Percentiles rank a stretch among this genome's conserved stretches.
Conservation (phyloP, 306 rosid genomes). For the Sicyos edulis region DNA sequence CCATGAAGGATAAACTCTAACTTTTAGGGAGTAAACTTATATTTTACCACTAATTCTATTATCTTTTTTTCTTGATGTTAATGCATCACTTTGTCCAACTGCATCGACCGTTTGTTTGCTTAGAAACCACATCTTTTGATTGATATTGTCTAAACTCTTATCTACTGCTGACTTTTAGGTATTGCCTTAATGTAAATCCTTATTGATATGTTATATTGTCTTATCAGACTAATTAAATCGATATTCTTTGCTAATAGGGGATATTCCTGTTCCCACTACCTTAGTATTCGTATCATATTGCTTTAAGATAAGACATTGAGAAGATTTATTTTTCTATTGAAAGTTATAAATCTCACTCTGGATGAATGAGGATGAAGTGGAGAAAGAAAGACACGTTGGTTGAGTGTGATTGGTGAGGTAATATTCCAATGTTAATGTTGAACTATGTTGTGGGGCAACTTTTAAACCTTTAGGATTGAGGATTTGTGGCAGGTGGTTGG, state of each 20-base stretch:
- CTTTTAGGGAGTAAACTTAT: too few species aligned
- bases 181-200: background rate
- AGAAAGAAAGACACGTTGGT: constrained; percentile 8
- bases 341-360: background rate
- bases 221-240: background rate
- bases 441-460: constrained; percentile 10
- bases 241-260: constrained; percentile 2
- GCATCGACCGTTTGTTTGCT: background rate
- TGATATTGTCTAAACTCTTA: constrained; percentile 1
- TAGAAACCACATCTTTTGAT: background rate
- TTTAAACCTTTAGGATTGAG: constrained; percentile 2
- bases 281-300: constrained; percentile 7
- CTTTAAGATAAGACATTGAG: constrained; percentile 13
- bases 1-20: too few species aligned
- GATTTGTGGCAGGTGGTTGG: constrained; percentile 1
- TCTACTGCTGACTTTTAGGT: background rate
- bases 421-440: constrained; percentile 1
- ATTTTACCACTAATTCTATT: too few species aligned
- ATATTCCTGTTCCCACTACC: constrained; percentile 18
- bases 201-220: constrained; percentile 3
- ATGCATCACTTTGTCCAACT: constrained; percentile 2
- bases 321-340: background rate
- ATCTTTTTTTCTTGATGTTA: background rate
- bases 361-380: constrained; percentile 7
- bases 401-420: background rate